A percentile compares a stretch with the other conserved stretches of the same genome.
phyloP scores from a whole-genome alignment of 1,139 yeast species.

The Debaryomyces coudertii region DNA sequence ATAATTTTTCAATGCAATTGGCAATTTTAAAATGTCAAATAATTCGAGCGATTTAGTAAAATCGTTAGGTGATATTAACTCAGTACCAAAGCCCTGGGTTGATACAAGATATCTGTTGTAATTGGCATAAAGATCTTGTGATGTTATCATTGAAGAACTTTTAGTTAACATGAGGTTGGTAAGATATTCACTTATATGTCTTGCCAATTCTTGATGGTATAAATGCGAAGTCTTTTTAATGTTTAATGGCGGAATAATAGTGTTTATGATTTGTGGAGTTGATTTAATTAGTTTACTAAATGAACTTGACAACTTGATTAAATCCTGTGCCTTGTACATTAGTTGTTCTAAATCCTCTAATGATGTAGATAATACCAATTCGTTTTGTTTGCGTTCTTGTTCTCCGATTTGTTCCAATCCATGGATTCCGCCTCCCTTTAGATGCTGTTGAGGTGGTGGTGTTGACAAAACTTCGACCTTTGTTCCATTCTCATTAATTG shows the following conservation, averaged over 20 bases:
- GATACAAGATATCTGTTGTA: conserved; percentile 42
- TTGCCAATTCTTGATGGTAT: conserved; percentile 42
- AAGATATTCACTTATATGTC: conserved; percentile 59
- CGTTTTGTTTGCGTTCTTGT: conserved; percentile 60
- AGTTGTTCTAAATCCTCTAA: conserved; percentile 77
- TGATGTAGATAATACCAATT: conserved; percentile 65
- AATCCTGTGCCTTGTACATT: conserved; percentile 77
- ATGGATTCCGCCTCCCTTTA: conserved; percentile 58
- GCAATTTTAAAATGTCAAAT: conserved; percentile 36
- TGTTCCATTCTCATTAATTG: conserved; percentile 43
- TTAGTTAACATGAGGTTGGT: conserved; percentile 33
- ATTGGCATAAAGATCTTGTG: conserved; percentile 47
- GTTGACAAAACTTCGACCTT: conserved; percentile 20
- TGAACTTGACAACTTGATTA: conserved; percentile 58
- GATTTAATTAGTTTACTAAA: conserved; percentile 40
- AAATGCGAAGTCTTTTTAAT: conserved; percentile 33
- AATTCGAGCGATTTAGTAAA: conserved; percentile 35
- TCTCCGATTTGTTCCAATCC: conserved; percentile 68
- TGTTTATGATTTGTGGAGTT: conserved; percentile 10
- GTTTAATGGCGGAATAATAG: conserved; percentile 34
- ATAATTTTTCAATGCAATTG: conserved; percentile 35
- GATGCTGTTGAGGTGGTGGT: conserved; percentile 14
- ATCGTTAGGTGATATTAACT: conserved; percentile 35
- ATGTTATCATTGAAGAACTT: conserved; percentile 43
- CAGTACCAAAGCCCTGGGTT: conserved; percentile 48